A percentile compares a stretch with the other conserved stretches of the same genome.
Evolutionary conservation across 2,329 filamentous ascomycete genomes (phyloP).

Genomic region (Colletotrichum echinochloae): DNA sequence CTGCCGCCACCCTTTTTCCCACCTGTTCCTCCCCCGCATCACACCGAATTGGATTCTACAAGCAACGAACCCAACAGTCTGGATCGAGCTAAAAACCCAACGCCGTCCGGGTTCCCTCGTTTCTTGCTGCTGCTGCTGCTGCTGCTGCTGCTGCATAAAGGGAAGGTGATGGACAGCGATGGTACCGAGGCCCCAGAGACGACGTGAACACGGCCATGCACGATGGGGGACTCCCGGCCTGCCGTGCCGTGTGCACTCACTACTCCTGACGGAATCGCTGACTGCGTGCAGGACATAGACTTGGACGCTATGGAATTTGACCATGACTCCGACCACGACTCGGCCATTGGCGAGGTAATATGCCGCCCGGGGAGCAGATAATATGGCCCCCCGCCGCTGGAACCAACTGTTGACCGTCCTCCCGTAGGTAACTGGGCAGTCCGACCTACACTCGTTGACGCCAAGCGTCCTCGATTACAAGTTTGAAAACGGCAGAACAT

Average conservation of each 20-base stretch:
- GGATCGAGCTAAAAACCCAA: conserved; percentile 6
- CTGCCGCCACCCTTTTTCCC: conserved; percentile 9
- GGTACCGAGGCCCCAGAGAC: not conserved
- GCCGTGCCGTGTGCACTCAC: not conserved
- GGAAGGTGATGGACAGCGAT: not conserved
- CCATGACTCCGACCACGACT: conserved; percentile 15
- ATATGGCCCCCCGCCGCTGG: not conserved
- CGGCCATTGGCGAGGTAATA: conserved; percentile 16
- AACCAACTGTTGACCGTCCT: not conserved
- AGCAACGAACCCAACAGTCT: conserved; percentile 2
- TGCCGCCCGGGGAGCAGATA: not conserved
- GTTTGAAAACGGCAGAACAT: conserved; percentile 31
- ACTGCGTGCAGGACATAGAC: not conserved
- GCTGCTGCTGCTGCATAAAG: not conserved
- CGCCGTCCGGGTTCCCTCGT: not conserved
- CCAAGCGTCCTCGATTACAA: conserved; percentile 25
- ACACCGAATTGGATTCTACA: not conserved
- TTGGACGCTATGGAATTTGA: conserved; percentile 5
- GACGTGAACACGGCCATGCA: not conserved
- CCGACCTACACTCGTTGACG: conserved; percentile 23
- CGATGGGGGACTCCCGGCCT: no score
- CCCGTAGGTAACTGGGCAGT: not conserved
- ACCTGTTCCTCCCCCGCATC: not conserved
- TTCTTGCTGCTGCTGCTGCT: not conserved
- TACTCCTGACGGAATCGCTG: not conserved